A percentile compares a stretch with the other conserved stretches of the same genome.
phyloP scores from a whole-genome alignment of 768 basidiomycete genomes.

The Coprinellus aureogranulatus region DNA sequence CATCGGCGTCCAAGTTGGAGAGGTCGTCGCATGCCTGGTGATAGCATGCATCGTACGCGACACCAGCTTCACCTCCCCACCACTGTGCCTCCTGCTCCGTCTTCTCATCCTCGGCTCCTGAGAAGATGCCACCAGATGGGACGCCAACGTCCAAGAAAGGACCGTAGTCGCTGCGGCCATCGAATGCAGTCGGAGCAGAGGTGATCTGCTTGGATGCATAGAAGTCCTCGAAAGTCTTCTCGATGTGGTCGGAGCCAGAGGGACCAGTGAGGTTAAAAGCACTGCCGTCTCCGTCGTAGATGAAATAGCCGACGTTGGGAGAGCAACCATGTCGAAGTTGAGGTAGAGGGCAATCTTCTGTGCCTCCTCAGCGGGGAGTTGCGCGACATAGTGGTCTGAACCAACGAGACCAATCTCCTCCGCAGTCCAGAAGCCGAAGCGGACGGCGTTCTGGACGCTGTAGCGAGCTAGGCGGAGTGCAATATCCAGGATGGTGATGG shows the following conservation, averaged over 20 bases:
- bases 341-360: slow-evolving; percentile 31
- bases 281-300: slow-evolving; percentile 31
- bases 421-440: slow-evolving; percentile 33
- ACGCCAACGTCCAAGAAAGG: slow-evolving; percentile 30
- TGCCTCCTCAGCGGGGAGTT: slow-evolving; percentile 21
- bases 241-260: slow-evolving; percentile 28
- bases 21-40: slow-evolving; percentile 28
- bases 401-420: slow-evolving; percentile 32
- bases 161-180: slow-evolving; percentile 29
- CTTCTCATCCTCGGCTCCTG: slow-evolving; percentile 29
- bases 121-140: slow-evolving; percentile 29
- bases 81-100: slow-evolving; percentile 22
- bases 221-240: slow-evolving; percentile 27
- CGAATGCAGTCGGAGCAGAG: slow-evolving; percentile 25
- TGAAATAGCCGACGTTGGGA: slow-evolving; percentile 26
- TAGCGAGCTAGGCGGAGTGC: slow-evolving; percentile 26
- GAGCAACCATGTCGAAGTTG: slow-evolving; percentile 37
- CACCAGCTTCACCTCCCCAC: slow-evolving; percentile 28
- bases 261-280: slow-evolving; percentile 27
- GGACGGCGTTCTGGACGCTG: slow-evolving; percentile 28
- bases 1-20: slow-evolving; percentile 23
- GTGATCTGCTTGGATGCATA: slow-evolving; percentile 16
- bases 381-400: slow-evolving; percentile 27
- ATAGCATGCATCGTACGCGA: slow-evolving; percentile 30
- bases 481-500: slow-evolving; percentile 26